These are phyloP conservation scores for Oenanthe sinensis DNA, from an alignment of 129 eudicot species.

Conservation along the genomic window DNA sequence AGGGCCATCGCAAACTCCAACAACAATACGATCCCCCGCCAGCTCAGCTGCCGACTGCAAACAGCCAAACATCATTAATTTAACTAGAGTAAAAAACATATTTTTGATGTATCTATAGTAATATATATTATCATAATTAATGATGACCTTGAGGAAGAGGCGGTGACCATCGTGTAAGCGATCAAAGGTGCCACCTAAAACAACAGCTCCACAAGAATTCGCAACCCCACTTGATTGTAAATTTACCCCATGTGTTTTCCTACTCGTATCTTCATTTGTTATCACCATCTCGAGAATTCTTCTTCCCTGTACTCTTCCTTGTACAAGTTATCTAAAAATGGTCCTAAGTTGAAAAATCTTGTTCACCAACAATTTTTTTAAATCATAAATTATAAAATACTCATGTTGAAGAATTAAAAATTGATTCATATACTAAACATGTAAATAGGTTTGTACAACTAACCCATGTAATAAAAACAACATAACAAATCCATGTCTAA, in stretches of 20 bases:
- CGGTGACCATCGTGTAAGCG: constrained; percentile 91
- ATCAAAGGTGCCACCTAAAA: constrained; percentile 90
- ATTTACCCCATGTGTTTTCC: not conserved
- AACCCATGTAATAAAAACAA: too few species aligned
- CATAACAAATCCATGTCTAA: too few species aligned
- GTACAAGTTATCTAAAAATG: too few species aligned
- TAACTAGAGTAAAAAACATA: not conserved
- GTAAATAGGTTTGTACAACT: too few species aligned
- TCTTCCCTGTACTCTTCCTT: too few species aligned
- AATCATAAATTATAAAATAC: too few species aligned
- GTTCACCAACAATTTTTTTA: too few species aligned
- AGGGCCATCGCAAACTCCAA: constrained; percentile 83
- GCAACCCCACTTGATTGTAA: constrained; percentile 21
- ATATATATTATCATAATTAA: too few species aligned
- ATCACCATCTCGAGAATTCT: not conserved
- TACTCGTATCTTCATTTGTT: not conserved
- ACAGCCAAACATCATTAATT: not conserved
- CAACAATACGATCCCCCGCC: constrained; percentile 71
- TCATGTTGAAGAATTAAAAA: too few species aligned
- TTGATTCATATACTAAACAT: too few species aligned
- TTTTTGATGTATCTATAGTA: too few species aligned
- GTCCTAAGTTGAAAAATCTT: too few species aligned
- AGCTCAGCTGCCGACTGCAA: constrained; percentile 60
- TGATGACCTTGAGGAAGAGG: constrained; percentile 65
- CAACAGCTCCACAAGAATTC: constrained; percentile 50